Percentiles rank a stretch among this genome's conserved stretches.
phyloP scores from a whole-genome alignment of 495 filamentous ascomycete species.

The Coniosporium apollinis region DNA sequence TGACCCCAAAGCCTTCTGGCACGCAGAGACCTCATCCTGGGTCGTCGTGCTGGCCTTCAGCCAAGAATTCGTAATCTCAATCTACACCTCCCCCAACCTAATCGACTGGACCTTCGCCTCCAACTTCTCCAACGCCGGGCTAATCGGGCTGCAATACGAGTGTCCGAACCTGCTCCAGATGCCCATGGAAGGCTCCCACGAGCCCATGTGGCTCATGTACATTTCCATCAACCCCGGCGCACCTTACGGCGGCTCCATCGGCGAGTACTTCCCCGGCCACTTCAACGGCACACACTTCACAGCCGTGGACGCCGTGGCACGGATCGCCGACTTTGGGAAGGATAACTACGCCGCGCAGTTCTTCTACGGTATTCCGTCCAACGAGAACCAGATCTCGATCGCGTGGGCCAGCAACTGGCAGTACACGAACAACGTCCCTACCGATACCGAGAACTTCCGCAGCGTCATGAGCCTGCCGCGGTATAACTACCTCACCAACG shows the following conservation, averaged over 20 bases:
- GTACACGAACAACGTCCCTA: slow-evolving; percentile 34
- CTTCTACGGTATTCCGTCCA: slow-evolving; percentile 30
- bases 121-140: slow-evolving; percentile 36
- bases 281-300: slow-evolving; percentile 36
- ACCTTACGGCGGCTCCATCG: slow-evolving; percentile 35
- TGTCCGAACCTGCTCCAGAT: slow-evolving; percentile 36
- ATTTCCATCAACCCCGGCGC: slow-evolving; percentile 41
- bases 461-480: slow-evolving; percentile 35
- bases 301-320: slow-evolving; percentile 23
- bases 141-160: slow-evolving; percentile 40
- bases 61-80: slow-evolving; percentile 32
- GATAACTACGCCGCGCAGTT: slow-evolving; percentile 41
- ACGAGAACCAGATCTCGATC: slow-evolving; percentile 28
- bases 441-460: slow-evolving; percentile 31
- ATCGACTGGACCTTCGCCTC: slow-evolving; percentile 35
- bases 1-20: slow-evolving; percentile 40
- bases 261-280: slow-evolving; percentile 31
- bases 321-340: slow-evolving; percentile 36
- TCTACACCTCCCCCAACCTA: slow-evolving; percentile 37
- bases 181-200: slow-evolving; percentile 24
- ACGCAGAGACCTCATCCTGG: slow-evolving; percentile 31
- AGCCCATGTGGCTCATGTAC: slow-evolving; percentile 29
- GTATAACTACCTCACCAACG: slow-evolving; percentile 26
- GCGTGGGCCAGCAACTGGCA: slow-evolving; percentile 49
- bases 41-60: slow-evolving; percentile 32